Base-by-base conservation (phyloP, 1,284 basidiomycete species). In the Mrakiaceae sp. region DNA sequence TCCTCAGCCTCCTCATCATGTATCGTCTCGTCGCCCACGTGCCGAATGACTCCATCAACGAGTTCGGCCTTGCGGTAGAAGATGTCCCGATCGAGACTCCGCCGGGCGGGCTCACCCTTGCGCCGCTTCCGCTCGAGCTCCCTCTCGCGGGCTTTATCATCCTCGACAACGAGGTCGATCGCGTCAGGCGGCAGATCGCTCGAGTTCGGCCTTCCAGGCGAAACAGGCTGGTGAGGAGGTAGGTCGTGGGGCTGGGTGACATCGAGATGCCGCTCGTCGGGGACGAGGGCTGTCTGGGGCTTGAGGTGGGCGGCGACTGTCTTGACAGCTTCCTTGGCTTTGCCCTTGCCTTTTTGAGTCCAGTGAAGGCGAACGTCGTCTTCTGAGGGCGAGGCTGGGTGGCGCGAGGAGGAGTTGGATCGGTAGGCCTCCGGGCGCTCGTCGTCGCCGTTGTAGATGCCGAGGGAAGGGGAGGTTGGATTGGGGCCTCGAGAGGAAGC, bases 101-200 rank as follows among this genome's bases (percentile, higher is more conserved):
- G 79, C 77, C 6, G 82, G 27, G 27, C 55, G 43, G 55, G 81
- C 66, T 83, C 82, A 39, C 83, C 83, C 66, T 80, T 82, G 63
- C 79, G 73, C 56, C 82, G 77, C 68, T 84, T 82, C 43, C 78
- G 75, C 43, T 75, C 74, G 71, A 78, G 76, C 60, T 79, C 79
- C 60, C 81, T 79, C 62, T 82, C 79, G 39, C 78, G 80, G 10
- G 81, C 82, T 9, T 78, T 72, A 5, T 72, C 68, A 69, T 84
- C 85, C 71, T 86, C 84, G 0, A 88, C 82, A 2, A 91, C 80
- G 10, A 92, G 78, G 72, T 92, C 88, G 4, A 90, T 84, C 0
- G 27, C 27, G 27, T 27, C 27, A 27, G 27, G 27, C 27, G 27
- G 27, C 27, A 27, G 27, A 27, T 27, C 27, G 27, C 27, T 27